A percentile compares a stretch with the other conserved stretches of the same genome.
Conservation (phyloP, 768 basidiomycete species). For the Trametes elegans region DNA sequence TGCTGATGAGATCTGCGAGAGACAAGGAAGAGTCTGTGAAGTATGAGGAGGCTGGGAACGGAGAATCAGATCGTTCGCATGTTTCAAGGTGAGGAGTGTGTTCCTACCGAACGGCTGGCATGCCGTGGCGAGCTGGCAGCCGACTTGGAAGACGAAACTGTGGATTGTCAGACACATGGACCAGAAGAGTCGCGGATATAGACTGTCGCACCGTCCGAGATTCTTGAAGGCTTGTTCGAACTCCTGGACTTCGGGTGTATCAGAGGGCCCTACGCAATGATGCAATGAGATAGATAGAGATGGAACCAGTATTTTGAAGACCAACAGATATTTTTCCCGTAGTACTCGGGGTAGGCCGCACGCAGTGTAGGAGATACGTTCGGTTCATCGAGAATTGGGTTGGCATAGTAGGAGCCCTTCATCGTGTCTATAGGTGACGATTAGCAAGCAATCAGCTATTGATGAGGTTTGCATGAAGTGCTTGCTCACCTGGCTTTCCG, state of each 20-base stretch:
- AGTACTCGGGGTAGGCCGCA: constrained; percentile 75
- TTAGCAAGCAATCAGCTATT: background rate
- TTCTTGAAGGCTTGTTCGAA: constrained; percentile 90
- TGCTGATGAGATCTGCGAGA: constrained; percentile 66
- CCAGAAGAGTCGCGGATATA: background rate
- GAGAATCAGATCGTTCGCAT: background rate
- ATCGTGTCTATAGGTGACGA: constrained; percentile 56
- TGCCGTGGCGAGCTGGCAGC: constrained; percentile 76
- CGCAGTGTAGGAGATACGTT: constrained; percentile 56
- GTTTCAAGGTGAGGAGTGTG: background rate
- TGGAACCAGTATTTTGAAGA: constrained; percentile 71
- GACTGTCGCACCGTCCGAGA: constrained; percentile 55
- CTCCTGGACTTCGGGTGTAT: constrained; percentile 60
- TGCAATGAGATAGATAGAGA: background rate
- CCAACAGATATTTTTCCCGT: constrained; percentile 84
- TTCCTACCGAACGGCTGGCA: constrained; percentile 92
- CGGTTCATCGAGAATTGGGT: constrained; percentile 67
- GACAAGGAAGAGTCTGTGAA: constrained; percentile 66
- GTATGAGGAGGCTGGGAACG: constrained; percentile 56
- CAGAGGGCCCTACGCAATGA: constrained; percentile 55
- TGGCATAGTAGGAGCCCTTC: constrained; percentile 95
- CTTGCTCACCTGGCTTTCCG: constrained; percentile 66
- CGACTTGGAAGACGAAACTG: constrained; percentile 83
- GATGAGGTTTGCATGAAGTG: background rate
- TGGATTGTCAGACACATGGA: too few relatives aligned